Conservation (phyloP, 2,329 filamentous ascomycete species). For the Gyromitra esculenta region DNA sequence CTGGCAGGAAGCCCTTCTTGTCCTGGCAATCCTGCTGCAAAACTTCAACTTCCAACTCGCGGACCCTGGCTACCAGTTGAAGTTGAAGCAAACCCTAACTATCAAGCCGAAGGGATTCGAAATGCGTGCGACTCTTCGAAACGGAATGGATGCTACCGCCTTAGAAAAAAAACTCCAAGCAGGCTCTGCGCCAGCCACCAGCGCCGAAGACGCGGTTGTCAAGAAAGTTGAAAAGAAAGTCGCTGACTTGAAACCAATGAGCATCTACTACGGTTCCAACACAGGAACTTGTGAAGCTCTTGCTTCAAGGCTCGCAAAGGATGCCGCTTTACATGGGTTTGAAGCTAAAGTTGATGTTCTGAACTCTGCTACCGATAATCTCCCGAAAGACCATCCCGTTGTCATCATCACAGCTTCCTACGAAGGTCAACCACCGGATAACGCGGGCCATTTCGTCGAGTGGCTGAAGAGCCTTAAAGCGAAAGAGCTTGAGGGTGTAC, state of each 20-base stretch:
- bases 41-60: conserved; percentile 74
- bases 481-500: conserved; percentile 67
- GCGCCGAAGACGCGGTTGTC: conserved; percentile 30
- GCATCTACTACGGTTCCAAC: conserved; percentile 78
- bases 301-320: conserved; percentile 70
- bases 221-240: conserved; percentile 42
- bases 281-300: conserved; percentile 78
- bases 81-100: conserved; percentile 68
- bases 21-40: conserved; percentile 72
- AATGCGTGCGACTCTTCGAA: conserved; percentile 69
- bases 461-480: conserved; percentile 70
- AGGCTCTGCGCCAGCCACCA: conserved; percentile 33
- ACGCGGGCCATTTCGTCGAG: conserved; percentile 73
- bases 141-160: conserved; percentile 63
- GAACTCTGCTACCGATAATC: conserved; percentile 69
- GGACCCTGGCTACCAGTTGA: conserved; percentile 69
- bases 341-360: conserved; percentile 67
- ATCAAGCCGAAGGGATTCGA: conserved; percentile 72
- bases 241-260: conserved; percentile 64
- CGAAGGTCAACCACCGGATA: conserved; percentile 78
- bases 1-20: conserved; percentile 75
- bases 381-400: conserved; percentile 71
- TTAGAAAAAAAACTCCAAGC: conserved; percentile 61
- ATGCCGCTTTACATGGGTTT: conserved; percentile 71
- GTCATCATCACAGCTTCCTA: conserved; percentile 77